Conservation (phyloP, 2,329 filamentous ascomycete species). For the Colletotrichum costaricense region DNA sequence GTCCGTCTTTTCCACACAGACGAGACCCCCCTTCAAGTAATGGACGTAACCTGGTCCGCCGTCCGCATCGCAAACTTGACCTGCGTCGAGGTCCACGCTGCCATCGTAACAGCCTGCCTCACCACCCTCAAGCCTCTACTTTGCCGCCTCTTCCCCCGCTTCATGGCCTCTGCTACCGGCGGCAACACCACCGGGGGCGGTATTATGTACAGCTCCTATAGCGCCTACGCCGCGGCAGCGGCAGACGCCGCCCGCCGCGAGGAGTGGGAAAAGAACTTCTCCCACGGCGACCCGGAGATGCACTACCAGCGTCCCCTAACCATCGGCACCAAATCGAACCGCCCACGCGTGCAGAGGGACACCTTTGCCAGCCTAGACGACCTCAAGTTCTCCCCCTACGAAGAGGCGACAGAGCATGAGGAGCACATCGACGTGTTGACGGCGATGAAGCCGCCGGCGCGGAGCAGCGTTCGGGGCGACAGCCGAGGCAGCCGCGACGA, state of each 20-base stretch:
- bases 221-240: background rate
- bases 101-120: conserved; percentile 49
- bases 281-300: conserved; percentile 2
- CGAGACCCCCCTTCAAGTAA: conserved; percentile 13
- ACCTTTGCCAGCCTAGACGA: conserved; percentile 18
- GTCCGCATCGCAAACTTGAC: conserved; percentile 48
- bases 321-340: conserved; percentile 36
- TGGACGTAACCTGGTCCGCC: conserved; percentile 43
- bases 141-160: conserved; percentile 47
- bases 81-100: conserved; percentile 48
- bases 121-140: conserved; percentile 52
- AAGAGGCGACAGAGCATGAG: conserved; percentile 1
- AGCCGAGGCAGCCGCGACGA: background rate
- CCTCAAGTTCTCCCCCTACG: background rate
- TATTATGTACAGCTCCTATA: background rate
- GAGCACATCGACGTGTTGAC: conserved; percentile 4
- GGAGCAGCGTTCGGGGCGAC: background rate
- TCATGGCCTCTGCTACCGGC: conserved; percentile 3
- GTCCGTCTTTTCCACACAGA: conserved; percentile 40
- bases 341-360: conserved; percentile 7
- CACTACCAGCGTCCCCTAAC: conserved; percentile 35
- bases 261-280: conserved; percentile 33
- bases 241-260: conserved; percentile 13
- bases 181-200: background rate
- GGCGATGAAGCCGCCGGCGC: conserved; percentile 5